Evolutionary conservation across 2,329 filamentous ascomycete species (phyloP).

Genomic region (Hypoxylon rubiginosum): DNA sequence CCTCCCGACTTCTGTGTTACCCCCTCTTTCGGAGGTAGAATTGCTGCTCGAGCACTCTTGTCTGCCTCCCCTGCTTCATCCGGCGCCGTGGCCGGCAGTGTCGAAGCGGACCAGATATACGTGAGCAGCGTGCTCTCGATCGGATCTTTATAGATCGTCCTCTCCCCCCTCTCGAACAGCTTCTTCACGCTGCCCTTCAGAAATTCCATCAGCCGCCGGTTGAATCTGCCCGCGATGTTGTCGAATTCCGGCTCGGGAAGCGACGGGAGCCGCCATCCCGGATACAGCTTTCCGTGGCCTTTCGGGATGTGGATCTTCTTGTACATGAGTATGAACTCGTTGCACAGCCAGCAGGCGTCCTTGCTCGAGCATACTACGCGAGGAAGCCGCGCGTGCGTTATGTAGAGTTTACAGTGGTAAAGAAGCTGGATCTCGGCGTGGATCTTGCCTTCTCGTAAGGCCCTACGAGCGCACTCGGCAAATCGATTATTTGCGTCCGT

Average conservation of each 20-base stretch:
- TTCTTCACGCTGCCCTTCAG: slow-evolving; percentile 27
- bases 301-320: slow-evolving; percentile 57
- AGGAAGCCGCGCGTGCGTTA: slow-evolving; percentile 31
- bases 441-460: slow-evolving; percentile 52
- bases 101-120: slow-evolving; percentile 27
- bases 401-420: slow-evolving; percentile 56
- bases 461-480: slow-evolving; percentile 28
- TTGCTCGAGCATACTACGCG: slow-evolving; percentile 64
- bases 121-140: slow-evolving; percentile 40
- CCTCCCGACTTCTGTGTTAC: neutral
- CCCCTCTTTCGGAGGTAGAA: neutral
- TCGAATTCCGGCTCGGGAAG: slow-evolving; percentile 3
- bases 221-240: slow-evolving; percentile 27
- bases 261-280: slow-evolving; percentile 59
- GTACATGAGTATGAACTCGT: slow-evolving; percentile 60
- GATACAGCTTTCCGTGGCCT: slow-evolving; percentile 61
- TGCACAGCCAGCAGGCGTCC: slow-evolving; percentile 65
- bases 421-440: slow-evolving; percentile 66
- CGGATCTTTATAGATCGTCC: slow-evolving; percentile 23
- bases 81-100: slow-evolving; percentile 4
- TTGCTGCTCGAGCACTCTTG: neutral
- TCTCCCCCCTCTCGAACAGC: slow-evolving; percentile 13
- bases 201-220: slow-evolving; percentile 19
- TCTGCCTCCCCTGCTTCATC: neutral
- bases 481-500: slow-evolving; percentile 27